Evolutionary conservation across 2,329 filamentous ascomycete species (phyloP), one percentile per base, ranked within the genome.

Genomic region (Fusarium continuum): DNA sequence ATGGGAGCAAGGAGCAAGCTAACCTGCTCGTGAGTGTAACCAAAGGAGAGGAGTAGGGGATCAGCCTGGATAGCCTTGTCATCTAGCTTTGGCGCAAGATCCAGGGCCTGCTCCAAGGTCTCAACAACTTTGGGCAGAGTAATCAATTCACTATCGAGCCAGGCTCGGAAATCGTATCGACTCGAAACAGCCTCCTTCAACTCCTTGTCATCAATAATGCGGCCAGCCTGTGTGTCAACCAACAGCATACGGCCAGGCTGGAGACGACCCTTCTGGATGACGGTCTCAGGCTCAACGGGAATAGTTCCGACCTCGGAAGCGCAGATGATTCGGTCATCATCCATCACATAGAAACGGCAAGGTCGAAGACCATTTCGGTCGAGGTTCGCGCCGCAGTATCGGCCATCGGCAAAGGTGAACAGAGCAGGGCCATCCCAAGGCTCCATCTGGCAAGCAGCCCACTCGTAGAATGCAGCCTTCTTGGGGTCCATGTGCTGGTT

Each of bases 391-490:
- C 94, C 94, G 73, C 94, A 98, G 83, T 95, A 98, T 63, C 94
- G 89, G 61, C 94, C 94, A 76, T 98, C 94, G 23, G 94, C 92
- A 78, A 98, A 98, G 7, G 93, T 97, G 83, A 98, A 98, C 26
- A 98, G 87, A 52, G 94, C 94, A 28, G 94, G 94, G 16, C 94
- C 94, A 78, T 98, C 94, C 94, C 94, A 98, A 14, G 94, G 93
- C 82, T 98, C 94, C 94, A 98, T 98, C 83, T 96, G 91, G 78
- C 94, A 98, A 67, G 93, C 93, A 72, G 94, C 94, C 93, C 94
- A 98, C 77, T 98, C 93, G 79, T 98, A 98, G 80, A 97, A 98
- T 46, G 94, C 94, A 56, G 93, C 91, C 81, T 98, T 98, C 73
- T 92, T 91, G 53, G 93, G 92, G 72, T 97, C 93, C 90, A 98